Evolutionary conservation across 2,329 filamentous ascomycete species (phyloP).

Genomic region (Calonectria pseudoreteaudii): DNA sequence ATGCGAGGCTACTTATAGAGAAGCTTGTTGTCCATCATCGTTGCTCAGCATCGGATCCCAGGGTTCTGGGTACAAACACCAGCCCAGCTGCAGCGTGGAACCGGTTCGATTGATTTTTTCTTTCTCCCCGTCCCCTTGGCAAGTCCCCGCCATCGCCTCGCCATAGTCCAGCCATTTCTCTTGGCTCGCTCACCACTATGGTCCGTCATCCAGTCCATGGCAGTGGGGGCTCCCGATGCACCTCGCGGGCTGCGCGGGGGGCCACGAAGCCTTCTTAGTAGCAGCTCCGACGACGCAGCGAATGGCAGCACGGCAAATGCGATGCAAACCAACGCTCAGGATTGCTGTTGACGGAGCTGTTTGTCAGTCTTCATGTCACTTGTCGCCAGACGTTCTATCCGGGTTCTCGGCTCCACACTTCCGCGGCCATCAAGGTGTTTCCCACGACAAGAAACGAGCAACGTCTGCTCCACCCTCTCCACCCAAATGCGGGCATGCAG

Average conservation of each 20-base stretch:
- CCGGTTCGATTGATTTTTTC: background rate
- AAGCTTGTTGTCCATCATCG: background rate
- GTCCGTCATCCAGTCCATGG: background rate
- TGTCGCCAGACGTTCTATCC: conserved; percentile 38
- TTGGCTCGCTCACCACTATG: conserved; percentile 5
- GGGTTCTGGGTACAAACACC: background rate
- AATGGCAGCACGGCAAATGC: background rate
- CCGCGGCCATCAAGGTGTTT: conserved; percentile 41
- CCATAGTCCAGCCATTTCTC: background rate
- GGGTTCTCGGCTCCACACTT: conserved; percentile 37
- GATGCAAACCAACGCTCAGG: background rate
- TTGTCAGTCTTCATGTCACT: conserved; percentile 13
- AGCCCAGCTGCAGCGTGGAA: background rate
- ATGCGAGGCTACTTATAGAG: conserved; percentile 37
- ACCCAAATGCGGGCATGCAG: conserved; percentile 17
- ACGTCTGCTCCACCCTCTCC: conserved; percentile 10
- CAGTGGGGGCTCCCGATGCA: background rate
- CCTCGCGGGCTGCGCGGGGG: conserved; percentile 8
- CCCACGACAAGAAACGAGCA: conserved; percentile 7
- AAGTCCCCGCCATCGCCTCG: background rate
- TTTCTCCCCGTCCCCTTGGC: background rate
- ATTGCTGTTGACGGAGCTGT: background rate
- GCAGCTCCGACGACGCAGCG: conserved; percentile 9
- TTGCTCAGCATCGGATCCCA: conserved; percentile 14
- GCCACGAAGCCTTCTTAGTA: background rate